Conservation (phyloP, 768 basidiomycete genomes). For the Boletus rufocinnamomeus region DNA sequence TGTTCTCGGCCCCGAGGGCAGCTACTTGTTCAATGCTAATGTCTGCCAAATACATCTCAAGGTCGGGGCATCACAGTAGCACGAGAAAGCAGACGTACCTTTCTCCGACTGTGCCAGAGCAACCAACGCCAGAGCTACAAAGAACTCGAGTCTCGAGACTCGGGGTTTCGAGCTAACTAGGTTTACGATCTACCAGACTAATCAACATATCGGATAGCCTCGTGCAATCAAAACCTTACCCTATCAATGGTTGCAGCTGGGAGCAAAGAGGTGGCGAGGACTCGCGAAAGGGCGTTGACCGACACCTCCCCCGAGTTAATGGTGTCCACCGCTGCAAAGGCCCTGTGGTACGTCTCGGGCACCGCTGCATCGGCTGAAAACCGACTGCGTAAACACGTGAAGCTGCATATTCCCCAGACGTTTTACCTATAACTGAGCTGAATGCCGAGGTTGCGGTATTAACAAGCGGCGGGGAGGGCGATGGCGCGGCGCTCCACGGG, state of each 20-base stretch:
- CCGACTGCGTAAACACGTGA: constrained; percentile 13
- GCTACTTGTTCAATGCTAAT: constrained; percentile 83
- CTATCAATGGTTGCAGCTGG: constrained; percentile 83
- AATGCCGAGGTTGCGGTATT: constrained; percentile 56
- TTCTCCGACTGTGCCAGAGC: constrained; percentile 82
- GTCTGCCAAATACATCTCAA: constrained; percentile 44
- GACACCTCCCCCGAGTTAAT: constrained; percentile 73
- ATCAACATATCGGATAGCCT: constrained; percentile 3
- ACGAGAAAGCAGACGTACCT: constrained; percentile 46
- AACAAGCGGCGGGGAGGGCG: constrained; percentile 64
- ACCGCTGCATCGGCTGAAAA: constrained; percentile 75
- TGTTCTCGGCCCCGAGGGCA: constrained; percentile 73
- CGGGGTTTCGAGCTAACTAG: constrained; percentile 78
- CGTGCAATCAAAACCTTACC: constrained; percentile 41
- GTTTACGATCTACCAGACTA: constrained; percentile 72
- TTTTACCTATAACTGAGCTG: constrained; percentile 67
- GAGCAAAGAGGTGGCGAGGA: constrained; percentile 74
- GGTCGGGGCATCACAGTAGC: neutral
- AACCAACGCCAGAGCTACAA: constrained; percentile 85
- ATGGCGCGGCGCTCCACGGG: constrained; percentile 77
- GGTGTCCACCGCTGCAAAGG: constrained; percentile 76
- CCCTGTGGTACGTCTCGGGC: constrained; percentile 72
- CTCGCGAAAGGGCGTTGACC: constrained; percentile 78
- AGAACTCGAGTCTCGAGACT: constrained; percentile 89
- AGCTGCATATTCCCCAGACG: neutral